Evolutionary conservation across 2,329 filamentous ascomycete species (phyloP), one percentile per base, ranked within the genome.

Genomic region (Claviceps digitariae): DNA sequence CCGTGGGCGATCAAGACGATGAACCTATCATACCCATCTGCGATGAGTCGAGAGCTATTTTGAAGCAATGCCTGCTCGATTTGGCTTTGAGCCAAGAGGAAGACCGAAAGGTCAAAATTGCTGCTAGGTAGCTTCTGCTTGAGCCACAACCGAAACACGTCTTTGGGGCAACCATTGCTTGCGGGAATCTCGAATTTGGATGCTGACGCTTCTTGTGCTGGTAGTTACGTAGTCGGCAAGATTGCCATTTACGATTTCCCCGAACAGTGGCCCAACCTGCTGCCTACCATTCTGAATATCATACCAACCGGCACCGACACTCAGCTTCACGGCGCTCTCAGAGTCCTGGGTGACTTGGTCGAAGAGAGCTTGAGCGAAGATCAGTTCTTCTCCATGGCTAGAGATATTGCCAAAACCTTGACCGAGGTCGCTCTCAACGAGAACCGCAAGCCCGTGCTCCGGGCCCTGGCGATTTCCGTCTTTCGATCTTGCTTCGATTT

Each of bases 191-290:
- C 27, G 5, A 25, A 25, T 34, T 15, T 25, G 36, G 34, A 21
- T 44, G 41, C 51, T 55, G 43, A 55, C 25, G 3, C 15, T 10
- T 47, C 15, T 43, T 46, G n/a, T 31, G 34, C 25, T 20, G 41
- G 15, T 27, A 83, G 81, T 67, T 82, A 78, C 60, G 79, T 86
- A 5, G 88, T 96, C 57, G 91, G 90, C 74, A 97, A 95, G 72
- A 95, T 98, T 61, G 93, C 93, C 54, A 86, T 83, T 58, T 81
- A 84, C 63, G 93, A 98, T 72, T 97, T 95, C 65, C 93, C 93
- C 52, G 89, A 96, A 56, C 80, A 90, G 63, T 98, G 93, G 93
- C 89, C 90, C n/a, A 80, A 81, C 59, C 80, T 98, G 45, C 81
- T 98, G 31, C 87, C 89, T 23, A 80, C 82, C 36, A 76, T 97